These are phyloP conservation scores for Sugiyamaella americana DNA, from an alignment of 805 yeast species.

Conservation along the genomic window DNA sequence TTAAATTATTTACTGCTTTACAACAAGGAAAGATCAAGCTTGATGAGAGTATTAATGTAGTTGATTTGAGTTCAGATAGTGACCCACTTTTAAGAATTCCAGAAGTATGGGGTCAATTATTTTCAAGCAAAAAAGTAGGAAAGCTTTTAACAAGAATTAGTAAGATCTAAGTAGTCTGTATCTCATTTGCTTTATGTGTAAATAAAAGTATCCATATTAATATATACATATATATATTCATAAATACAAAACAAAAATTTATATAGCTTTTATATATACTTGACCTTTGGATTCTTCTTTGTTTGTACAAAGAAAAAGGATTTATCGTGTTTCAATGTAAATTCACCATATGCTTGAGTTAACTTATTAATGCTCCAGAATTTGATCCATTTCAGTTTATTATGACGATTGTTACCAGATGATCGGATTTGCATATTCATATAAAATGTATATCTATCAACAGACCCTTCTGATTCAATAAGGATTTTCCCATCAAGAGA, in stretches of 20 bases:
- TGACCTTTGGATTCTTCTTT: no score
- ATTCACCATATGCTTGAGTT: slow-evolving; percentile 35
- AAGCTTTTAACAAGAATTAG: neutral
- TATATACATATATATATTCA: no score
- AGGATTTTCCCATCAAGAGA: slow-evolving; percentile 47
- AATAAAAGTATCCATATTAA: no score
- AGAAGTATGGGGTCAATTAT: neutral
- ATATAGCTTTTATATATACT: no score
- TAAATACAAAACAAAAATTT: no score
- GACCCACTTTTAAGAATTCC: neutral
- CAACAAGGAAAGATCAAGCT: neutral
- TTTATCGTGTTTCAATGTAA: neutral
- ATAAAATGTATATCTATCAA: slow-evolving; percentile 53
- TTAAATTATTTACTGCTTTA: neutral
- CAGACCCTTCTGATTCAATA: slow-evolving; percentile 52
- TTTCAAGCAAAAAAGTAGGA: neutral
- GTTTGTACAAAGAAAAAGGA: neutral
- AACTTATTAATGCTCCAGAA: slow-evolving; percentile 54
- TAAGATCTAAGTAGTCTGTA: neutral
- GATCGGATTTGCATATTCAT: slow-evolving; percentile 56
- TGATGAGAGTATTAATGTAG: neutral
- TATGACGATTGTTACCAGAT: slow-evolving; percentile 58
- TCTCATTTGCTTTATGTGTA: no score
- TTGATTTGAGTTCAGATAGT: neutral
- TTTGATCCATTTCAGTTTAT: slow-evolving; percentile 64